These are phyloP conservation scores for Aureobasidium zeae DNA, from an alignment of 2,329 filamentous ascomycete genomes.

Conservation along the genomic window DNA sequence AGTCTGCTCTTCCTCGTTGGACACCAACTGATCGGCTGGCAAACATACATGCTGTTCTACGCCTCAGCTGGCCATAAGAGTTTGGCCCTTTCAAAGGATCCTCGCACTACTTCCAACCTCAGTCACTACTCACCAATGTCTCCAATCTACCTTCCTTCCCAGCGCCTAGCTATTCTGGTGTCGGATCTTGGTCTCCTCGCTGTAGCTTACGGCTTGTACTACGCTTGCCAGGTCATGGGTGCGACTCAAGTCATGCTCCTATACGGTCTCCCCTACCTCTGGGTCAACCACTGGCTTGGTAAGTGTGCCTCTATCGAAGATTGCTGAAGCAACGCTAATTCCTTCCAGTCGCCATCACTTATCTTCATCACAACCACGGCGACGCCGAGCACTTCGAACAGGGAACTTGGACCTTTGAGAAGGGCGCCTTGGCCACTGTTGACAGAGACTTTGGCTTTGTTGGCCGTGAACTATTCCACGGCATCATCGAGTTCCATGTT, in stretches of 20 bases:
- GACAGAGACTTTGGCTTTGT: constrained; percentile 58
- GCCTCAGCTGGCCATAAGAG: constrained; percentile 19
- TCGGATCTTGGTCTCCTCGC: constrained; percentile 52
- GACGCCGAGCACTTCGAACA: constrained; percentile 50
- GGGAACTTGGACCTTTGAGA: constrained; percentile 52
- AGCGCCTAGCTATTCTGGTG: constrained; percentile 42
- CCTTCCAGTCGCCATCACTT: constrained; percentile 58
- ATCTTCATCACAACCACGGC: constrained; percentile 61
- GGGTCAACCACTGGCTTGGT: constrained; percentile 64
- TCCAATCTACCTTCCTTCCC: constrained; percentile 37
- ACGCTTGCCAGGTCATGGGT: constrained; percentile 45
- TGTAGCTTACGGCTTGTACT: constrained; percentile 44
- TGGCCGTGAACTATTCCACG: constrained; percentile 56
- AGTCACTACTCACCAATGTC: constrained; percentile 47
- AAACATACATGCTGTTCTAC: constrained; percentile 23
- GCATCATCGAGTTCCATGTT: constrained; percentile 54
- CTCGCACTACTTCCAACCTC: constrained; percentile 54
- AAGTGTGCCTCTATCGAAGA: constrained; percentile 27
- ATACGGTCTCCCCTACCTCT: constrained; percentile 57
- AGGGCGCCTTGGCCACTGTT: constrained; percentile 53
- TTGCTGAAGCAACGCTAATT: constrained; percentile 5
- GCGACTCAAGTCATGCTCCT: constrained; percentile 48
- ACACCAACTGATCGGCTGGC: constrained; percentile 26
- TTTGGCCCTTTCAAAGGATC: constrained; percentile 18
- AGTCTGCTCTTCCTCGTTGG: constrained; percentile 18